Base-by-base conservation (phyloP, 2,329 filamentous ascomycete genomes). In the Chrysoporthe cubensis region DNA sequence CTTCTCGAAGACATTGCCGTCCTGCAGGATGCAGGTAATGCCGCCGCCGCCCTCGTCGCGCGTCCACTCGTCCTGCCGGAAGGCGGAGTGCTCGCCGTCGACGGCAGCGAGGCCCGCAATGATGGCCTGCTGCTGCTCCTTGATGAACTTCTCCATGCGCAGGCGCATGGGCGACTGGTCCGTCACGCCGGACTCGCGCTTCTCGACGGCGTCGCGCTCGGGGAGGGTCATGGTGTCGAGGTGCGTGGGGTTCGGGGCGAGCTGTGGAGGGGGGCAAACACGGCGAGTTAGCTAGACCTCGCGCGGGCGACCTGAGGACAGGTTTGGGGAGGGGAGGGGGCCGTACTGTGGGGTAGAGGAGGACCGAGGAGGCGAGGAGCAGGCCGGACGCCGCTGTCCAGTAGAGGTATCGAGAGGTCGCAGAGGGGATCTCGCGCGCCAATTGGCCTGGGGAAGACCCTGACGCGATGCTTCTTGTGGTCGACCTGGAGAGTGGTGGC, bases 1-100 rank as follows among this genome's bases (percentile, higher is more conserved):
- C 82, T 99, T 99, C 80, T 99, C 96, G 75, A 99, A 99, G 62
- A 97, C 93, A 71, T 96, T 95, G 73, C 96, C 94, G 72, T 97
- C 94, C 79, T 99, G 96, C 21, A 99, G 84, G 50, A 99, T 94
- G 79, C 94, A 97, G 18, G 93, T 96, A 74, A 95, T 94, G 72
- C 96, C 96, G 66, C 96, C 96, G 54, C 96, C 96, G 65, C 96
- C 96, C 76, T 94, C 90, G 67, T 92, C 90, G 63, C 96, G 89
- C 70, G 88, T 86, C 96, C 96, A 99, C 72, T 91, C 90, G 81
- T 99, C 96, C 69, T 89, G 84, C 69, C 87, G 87, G 83, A 99
- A 99, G 72, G 88, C 86, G 71, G 87, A 88, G 13, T 46, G 26
- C 42, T 61, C 59, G 67, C 93, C 94, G 76, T 98, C 96, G 56